These are phyloP conservation scores for Fusarium poae DNA, from an alignment of 2,329 filamentous ascomycete genomes.

Conservation along the genomic window DNA sequence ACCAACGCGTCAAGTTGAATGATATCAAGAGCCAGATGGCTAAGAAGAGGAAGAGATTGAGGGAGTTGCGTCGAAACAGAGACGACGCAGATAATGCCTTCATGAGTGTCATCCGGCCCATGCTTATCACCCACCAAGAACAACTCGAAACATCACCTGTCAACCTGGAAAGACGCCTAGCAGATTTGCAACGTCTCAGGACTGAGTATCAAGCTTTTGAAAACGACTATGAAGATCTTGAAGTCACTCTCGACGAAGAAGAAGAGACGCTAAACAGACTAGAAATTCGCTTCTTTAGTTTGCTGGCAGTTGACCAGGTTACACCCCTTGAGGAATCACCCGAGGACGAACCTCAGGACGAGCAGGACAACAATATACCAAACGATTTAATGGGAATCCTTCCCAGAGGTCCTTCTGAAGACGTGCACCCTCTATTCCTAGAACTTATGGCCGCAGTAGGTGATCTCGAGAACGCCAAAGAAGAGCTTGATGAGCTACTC, in stretches of 20 bases:
- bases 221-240: conserved; percentile 55
- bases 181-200: conserved; percentile 55
- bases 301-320: conserved; percentile 51
- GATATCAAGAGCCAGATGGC: conserved; percentile 53
- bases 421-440: conserved; percentile 62
- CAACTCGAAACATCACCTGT: conserved; percentile 39
- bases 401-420: conserved; percentile 53
- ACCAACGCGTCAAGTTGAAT: conserved; percentile 50
- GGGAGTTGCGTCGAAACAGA: conserved; percentile 51
- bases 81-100: conserved; percentile 57
- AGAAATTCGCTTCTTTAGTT: conserved; percentile 57
- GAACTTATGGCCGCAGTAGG: conserved; percentile 59
- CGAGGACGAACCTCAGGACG: conserved; percentile 21
- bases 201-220: conserved; percentile 56
- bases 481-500: conserved; percentile 61
- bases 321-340: conserved; percentile 19
- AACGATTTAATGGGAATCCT: conserved; percentile 55
- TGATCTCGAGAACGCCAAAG: conserved; percentile 62
- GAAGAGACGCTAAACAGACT: conserved; percentile 54
- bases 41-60: conserved; percentile 50
- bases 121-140: conserved; percentile 51
- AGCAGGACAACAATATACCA: conserved; percentile 46
- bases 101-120: conserved; percentile 56
- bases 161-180: conserved; percentile 50
- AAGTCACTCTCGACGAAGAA: conserved; percentile 53